Percentiles rank a stretch among this genome's conserved stretches.
Evolutionary conservation across 805 yeast genomes (phyloP).

Genomic region (Wickerhamiella galacta): DNA sequence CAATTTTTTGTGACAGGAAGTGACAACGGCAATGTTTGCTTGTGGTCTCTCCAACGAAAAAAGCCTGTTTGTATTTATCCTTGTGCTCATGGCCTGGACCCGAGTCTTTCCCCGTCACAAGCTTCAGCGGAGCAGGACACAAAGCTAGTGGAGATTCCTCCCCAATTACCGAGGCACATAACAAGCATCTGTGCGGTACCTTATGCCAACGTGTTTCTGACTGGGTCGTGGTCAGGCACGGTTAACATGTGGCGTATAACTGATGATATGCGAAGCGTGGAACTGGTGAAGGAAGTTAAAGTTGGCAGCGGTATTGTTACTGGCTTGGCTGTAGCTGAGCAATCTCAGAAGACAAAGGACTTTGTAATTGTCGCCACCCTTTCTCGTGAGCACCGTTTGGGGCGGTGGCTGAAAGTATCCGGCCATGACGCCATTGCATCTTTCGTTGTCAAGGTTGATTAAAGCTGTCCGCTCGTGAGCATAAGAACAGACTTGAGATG

Average conservation of each 20-base stretch:
- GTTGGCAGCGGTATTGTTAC: conserved; percentile 47
- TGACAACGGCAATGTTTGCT: conserved; percentile 77
- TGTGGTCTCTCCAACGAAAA: conserved; percentile 85
- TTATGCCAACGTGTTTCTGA: conserved; percentile 62
- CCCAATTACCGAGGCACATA: conserved; percentile 67
- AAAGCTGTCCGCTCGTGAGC: too few relatives aligned
- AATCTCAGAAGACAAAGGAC: conserved; percentile 27
- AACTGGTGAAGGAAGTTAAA: conserved; percentile 35
- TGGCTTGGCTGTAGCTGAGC: conserved; percentile 18
- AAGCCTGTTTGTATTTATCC: conserved; percentile 61
- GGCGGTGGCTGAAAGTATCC: conserved; percentile 59
- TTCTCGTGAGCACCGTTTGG: conserved; percentile 74
- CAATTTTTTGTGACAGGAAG: conserved; percentile 87
- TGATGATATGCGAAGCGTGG: conserved; percentile 46
- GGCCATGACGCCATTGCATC: conserved; percentile 24
- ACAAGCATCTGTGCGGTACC: conserved; percentile 73
- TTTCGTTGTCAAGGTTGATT: conserved; percentile 5
- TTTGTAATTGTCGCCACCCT: conserved; percentile 42
- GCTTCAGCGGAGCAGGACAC: conserved; percentile 34
- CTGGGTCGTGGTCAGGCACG: conserved; percentile 79
- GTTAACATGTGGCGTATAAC: conserved; percentile 64
- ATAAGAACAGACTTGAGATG: too few relatives aligned
- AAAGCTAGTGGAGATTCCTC: conserved; percentile 31
- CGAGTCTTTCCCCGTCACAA: conserved; percentile 30
- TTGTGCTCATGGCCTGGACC: conserved; percentile 59